Evolutionary conservation across 2,329 filamentous ascomycete genomes (phyloP), one percentile per base, ranked within the genome.

Genomic region (Endoconidiophora polonica): DNA sequence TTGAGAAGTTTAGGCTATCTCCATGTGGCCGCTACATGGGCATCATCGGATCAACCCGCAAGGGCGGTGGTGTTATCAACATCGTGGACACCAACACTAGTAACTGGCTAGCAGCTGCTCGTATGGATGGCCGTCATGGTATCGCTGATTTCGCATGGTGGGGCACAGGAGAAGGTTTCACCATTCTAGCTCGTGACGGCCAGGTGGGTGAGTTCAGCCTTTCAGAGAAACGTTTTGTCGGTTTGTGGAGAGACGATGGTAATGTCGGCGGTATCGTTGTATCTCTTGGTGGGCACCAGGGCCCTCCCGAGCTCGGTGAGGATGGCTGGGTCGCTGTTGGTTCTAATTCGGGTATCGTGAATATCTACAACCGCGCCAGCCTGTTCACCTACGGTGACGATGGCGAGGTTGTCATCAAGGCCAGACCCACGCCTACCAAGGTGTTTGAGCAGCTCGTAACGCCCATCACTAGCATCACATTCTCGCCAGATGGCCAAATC

Each of bases 141-240:
- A 80, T 96, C 44, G 83, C 86, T 1, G 90, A 95, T 63, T 93
- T 95, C 59, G 79, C 77, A 1, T 98, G 91, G 91, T 95, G 88
- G 88, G 74, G 77, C 48, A 79, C 86, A 54, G 84, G 88, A 33
- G 75, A 81, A 39, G 90, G 88, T 3, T 70, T 98, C 58, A 82
- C 79, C 0, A 83, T 94, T 40, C 77, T 84, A 1, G 87, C 86
- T 54, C 88, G 83, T 63, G 86, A 84, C 57, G 91, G 91, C 22
- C 85, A 94, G 60, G 76, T 96, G 5, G 87, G 85, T 48, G 91
- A 98, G 68, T 98, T 86, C 76, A 82, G 79, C 60, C 70, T 93
- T 53, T 69, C 70, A 20, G 67, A 75, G 22, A 74, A 73, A 52
- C 74, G 79, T 9, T 83, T 94, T 48, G 61, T 94, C 1, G 85